Percentiles rank a stretch among this genome's conserved stretches.
These are phyloP conservation scores for Aegle marmelos DNA, from an alignment of 345 rosid species.

Conservation along the genomic window DNA sequence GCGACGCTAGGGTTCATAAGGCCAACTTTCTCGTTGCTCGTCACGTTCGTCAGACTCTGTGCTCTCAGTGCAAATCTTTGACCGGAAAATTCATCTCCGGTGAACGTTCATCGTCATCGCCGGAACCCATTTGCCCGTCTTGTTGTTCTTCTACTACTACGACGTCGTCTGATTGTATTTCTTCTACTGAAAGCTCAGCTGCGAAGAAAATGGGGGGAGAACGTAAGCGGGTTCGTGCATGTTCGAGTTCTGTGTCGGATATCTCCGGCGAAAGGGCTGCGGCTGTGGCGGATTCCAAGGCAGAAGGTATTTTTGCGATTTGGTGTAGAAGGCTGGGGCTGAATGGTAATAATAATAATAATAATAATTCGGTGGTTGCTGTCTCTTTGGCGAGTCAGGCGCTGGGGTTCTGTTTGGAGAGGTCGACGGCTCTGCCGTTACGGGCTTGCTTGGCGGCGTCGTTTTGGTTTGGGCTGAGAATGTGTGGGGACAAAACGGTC, in stretches of 20 bases:
- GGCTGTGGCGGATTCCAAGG: constrained; percentile 5
- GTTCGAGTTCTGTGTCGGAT: constrained; percentile 14
- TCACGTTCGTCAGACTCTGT: constrained; percentile 34
- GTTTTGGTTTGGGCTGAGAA: constrained; percentile 42
- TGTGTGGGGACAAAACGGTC: constrained; percentile 1
- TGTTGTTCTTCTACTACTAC: constrained; percentile 19
- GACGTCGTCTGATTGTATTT: constrained; percentile 25
- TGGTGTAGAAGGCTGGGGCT: constrained; percentile 42
- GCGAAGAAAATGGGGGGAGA: neutral
- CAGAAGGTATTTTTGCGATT: constrained; percentile 29
- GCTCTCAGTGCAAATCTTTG: constrained; percentile 17
- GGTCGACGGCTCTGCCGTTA: constrained; percentile 21
- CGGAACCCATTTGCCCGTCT: constrained; percentile 9
- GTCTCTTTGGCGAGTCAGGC: constrained; percentile 24
- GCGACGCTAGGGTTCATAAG: constrained; percentile 42
- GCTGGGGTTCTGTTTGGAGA: constrained; percentile 23
- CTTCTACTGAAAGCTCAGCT: constrained; percentile 28
- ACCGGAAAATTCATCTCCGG: constrained; percentile 19
- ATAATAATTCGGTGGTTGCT: constrained; percentile 11
- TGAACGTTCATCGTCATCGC: neutral
- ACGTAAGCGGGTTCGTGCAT: neutral
- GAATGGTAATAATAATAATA: neutral
- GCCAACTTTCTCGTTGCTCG: constrained; percentile 61
- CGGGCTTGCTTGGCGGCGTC: constrained; percentile 38
- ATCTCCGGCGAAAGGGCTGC: neutral